Evolutionary conservation across 1,284 basidiomycete genomes (phyloP).

Genomic region (Papiliotrema flavescens): DNA sequence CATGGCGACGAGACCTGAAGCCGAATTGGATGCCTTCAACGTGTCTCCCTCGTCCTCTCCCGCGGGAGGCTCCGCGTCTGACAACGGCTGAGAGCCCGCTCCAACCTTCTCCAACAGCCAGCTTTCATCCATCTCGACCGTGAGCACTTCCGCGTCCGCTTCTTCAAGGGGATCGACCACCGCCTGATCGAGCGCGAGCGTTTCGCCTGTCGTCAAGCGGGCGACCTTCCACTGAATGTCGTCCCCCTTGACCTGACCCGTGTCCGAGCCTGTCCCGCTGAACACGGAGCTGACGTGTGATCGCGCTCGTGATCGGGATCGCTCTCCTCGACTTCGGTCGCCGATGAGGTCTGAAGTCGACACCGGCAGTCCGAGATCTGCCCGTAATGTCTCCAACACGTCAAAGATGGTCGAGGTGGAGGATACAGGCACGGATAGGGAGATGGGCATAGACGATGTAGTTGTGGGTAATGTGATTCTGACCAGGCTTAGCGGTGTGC

Average conservation of each 20-base stretch:
- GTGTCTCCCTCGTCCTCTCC: conserved; percentile 12
- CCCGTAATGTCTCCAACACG: conserved; percentile 9
- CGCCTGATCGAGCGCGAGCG: not conserved
- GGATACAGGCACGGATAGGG: conserved; percentile 2
- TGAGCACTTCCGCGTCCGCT: not conserved
- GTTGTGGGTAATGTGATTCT: conserved; percentile 16
- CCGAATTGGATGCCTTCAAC: conserved; percentile 15
- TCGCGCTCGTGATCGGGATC: not conserved
- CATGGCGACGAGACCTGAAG: not conserved
- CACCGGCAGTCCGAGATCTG: conserved; percentile 16
- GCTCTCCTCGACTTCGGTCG: not conserved
- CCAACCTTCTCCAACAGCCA: conserved; percentile 20
- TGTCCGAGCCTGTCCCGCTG: not conserved
- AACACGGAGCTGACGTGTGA: conserved; percentile 3
- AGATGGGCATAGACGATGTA: conserved; percentile 12
- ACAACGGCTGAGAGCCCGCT: not conserved
- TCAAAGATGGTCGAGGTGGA: conserved; percentile 4
- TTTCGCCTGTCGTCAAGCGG: not conserved
- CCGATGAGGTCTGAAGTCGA: conserved; percentile 13
- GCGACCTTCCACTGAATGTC: not conserved
- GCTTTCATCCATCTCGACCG: conserved; percentile 15
- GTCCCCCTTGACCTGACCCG: not conserved
- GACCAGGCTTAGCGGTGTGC: conserved; percentile 7
- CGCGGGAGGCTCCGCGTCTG: not conserved
- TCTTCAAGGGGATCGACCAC: not conserved